Conservation (phyloP, 2,329 filamentous ascomycete species). For the Ophidiomyces ophidiicola region DNA sequence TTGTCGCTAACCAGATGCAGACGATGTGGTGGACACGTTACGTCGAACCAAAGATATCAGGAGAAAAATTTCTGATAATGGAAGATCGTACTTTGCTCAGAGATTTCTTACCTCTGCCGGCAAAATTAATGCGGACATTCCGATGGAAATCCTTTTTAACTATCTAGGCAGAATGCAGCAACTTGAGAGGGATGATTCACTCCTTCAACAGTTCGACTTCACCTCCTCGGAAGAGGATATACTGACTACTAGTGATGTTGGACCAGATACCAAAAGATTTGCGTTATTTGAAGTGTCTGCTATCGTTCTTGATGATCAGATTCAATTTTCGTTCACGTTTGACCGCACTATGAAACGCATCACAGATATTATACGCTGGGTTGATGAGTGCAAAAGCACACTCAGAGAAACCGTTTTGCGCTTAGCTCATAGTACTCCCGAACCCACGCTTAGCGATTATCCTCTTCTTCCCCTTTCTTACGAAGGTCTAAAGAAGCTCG, state of each 20-base stretch:
- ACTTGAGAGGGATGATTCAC: constrained; percentile 33
- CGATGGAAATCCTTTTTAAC: constrained; percentile 33
- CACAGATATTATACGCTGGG: constrained; percentile 33
- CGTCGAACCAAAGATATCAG: constrained; percentile 31
- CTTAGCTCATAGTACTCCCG: constrained; percentile 15
- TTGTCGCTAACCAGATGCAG: neutral
- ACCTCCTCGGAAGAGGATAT: constrained; percentile 23
- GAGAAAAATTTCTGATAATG: constrained; percentile 23
- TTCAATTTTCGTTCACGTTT: constrained; percentile 40
- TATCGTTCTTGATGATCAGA: constrained; percentile 35
- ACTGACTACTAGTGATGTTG: constrained; percentile 33
- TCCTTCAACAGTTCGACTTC: constrained; percentile 32
- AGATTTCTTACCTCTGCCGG: constrained; percentile 22
- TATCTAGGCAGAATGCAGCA: constrained; percentile 32
- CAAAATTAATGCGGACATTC: constrained; percentile 26
- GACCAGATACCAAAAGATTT: constrained; percentile 33
- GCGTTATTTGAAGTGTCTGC: constrained; percentile 42
- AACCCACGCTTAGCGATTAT: constrained; percentile 34
- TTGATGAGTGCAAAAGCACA: constrained; percentile 28
- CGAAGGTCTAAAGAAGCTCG: constrained; percentile 29
- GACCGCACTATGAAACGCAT: constrained; percentile 37
- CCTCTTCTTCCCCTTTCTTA: constrained; percentile 37
- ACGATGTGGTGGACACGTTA: constrained; percentile 24
- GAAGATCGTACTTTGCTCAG: constrained; percentile 28
- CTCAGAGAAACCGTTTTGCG: constrained; percentile 23